Evolutionary conservation across 2,329 filamentous ascomycete species (phyloP).

Genomic region (Juglanconis sp.): DNA sequence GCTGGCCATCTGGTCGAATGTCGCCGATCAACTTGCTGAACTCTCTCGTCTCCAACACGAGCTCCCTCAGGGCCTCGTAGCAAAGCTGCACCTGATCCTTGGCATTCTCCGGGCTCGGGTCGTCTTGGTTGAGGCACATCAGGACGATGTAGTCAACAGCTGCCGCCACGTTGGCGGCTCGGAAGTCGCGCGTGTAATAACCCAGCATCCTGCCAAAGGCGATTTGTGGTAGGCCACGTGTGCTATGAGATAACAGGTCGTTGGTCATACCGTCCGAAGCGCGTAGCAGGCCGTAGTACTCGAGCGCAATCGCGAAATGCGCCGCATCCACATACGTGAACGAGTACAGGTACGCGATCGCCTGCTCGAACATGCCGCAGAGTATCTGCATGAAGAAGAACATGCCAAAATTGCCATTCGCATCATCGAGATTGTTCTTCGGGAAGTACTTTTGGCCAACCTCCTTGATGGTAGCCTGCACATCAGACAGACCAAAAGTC

Average conservation of each 20-base stretch:
- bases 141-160: slow-evolving; percentile 91
- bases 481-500: slow-evolving; percentile 61
- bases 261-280: slow-evolving; percentile 78
- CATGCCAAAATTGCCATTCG: slow-evolving; percentile 74
- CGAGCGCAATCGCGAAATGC: slow-evolving; percentile 87
- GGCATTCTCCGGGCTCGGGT: slow-evolving; percentile 52
- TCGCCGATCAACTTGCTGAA: slow-evolving; percentile 93
- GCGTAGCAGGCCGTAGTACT: slow-evolving; percentile 84
- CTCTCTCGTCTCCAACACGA: slow-evolving; percentile 94
- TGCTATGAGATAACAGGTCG: slow-evolving; percentile 66
- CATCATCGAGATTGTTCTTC: slow-evolving; percentile 72
- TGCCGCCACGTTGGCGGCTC: slow-evolving; percentile 80
- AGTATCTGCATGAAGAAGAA: slow-evolving; percentile 92
- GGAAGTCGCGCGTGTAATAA: slow-evolving; percentile 94
- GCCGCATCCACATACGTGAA: slow-evolving; percentile 92
- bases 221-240: slow-evolving; percentile 72
- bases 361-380: slow-evolving; percentile 90
- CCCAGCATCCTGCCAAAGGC: slow-evolving; percentile 93
- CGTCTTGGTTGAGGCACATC: slow-evolving; percentile 86
- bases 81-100: slow-evolving; percentile 77
- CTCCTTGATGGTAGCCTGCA: slow-evolving; percentile 78
- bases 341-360: slow-evolving; percentile 83
- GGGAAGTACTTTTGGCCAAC: slow-evolving; percentile 91
- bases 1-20: slow-evolving; percentile 78
- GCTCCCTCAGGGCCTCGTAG: slow-evolving; percentile 87